Evolutionary conservation across 129 eudicot species (phyloP), one percentile per base, ranked within the genome.

Genomic region (Arctium minus): DNA sequence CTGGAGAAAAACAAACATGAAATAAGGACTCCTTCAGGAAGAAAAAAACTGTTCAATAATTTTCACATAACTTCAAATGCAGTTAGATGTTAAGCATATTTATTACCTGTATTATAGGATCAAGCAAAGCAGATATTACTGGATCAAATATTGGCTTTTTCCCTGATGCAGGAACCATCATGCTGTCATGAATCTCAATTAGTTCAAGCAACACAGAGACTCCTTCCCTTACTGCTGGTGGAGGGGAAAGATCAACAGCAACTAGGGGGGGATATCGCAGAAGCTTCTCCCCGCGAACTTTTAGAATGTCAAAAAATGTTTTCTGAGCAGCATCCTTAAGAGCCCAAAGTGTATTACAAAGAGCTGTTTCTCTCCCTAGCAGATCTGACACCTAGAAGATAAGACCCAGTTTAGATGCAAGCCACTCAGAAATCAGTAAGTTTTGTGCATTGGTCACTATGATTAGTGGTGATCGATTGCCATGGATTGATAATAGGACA

Each of bases 251-350:
- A 88, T 96, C 99, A 83, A 90, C 98, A 81, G 97, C 86, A 85
- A 96, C 97, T 64, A 90, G 84, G 37, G 97, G 98, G 38, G 98
- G 98, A 85, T 93, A 93, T 42, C 99, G 81, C 74, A 96, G 73
- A 82, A 91, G 97, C 87, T 93, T 96, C 90, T 96, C 98, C 78
- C 99, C 99, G 72, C 99, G 88, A 81, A 90, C 86, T 88, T 93
- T 96, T 75, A 96, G 74, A 36, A 96, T 91, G 86, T 96, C 99
- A 79, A 96, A 96, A 32, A 93, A 91, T 33, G 98, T 96, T 81
- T 96, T 96, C 70, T 96, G 98, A 72, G 99, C 93, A 81, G 99
- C 98, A 74, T 96, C 99, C 87, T 89, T 96, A 39, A 93, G 92
- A 65, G 87, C 89, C 99, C 97, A 96, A 50, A 96, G 91, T 8